Percentiles rank a stretch among this genome's conserved stretches.
Conservation (phyloP, 768 basidiomycete species). For the Tulasnella sp. region DNA sequence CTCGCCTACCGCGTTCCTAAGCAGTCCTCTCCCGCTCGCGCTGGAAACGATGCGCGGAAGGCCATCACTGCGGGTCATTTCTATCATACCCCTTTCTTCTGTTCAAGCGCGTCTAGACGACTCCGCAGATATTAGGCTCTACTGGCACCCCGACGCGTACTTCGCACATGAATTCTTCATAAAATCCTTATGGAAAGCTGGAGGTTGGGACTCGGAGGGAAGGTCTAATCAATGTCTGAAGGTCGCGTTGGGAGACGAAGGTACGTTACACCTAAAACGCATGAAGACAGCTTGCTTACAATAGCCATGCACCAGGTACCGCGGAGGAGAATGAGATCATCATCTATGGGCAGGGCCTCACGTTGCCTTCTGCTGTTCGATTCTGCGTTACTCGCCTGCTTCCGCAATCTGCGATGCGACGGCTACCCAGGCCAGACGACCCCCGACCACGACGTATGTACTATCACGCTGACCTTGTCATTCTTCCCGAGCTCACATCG, state of each 20-base stretch:
- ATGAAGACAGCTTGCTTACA: not conserved
- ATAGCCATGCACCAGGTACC: not conserved
- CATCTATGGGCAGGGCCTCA: slow-evolving; percentile 24
- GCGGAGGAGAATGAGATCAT: slow-evolving; percentile 26
- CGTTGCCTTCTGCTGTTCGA: slow-evolving; percentile 10
- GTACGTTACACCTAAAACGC: not conserved
- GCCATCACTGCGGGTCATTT: slow-evolving; percentile 22
- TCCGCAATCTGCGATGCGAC: not conserved
- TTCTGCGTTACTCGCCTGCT: slow-evolving; percentile 25
- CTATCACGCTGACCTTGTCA: not conserved
- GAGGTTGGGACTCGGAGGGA: slow-evolving; percentile 24
- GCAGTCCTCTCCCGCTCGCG: slow-evolving; percentile 23
- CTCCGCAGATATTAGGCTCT: slow-evolving; percentile 21
- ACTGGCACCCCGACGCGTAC: slow-evolving; percentile 26
- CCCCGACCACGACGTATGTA: slow-evolving; percentile 23
- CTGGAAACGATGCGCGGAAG: slow-evolving; percentile 28
- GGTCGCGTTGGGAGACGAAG: slow-evolving; percentile 26
- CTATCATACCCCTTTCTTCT: not conserved
- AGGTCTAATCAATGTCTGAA: slow-evolving; percentile 25
- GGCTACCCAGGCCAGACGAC: slow-evolving; percentile 25
- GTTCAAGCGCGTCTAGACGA: slow-evolving; percentile 23
- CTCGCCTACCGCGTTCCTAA: slow-evolving; percentile 26
- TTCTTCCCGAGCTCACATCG: not conserved
- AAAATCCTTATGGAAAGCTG: slow-evolving; percentile 19
- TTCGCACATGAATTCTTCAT: slow-evolving; percentile 27